Percentiles rank a stretch among this genome's conserved stretches.
Evolutionary conservation across 2,329 filamentous ascomycete genomes (phyloP).

Genomic region (Juglanconis oblonga): DNA sequence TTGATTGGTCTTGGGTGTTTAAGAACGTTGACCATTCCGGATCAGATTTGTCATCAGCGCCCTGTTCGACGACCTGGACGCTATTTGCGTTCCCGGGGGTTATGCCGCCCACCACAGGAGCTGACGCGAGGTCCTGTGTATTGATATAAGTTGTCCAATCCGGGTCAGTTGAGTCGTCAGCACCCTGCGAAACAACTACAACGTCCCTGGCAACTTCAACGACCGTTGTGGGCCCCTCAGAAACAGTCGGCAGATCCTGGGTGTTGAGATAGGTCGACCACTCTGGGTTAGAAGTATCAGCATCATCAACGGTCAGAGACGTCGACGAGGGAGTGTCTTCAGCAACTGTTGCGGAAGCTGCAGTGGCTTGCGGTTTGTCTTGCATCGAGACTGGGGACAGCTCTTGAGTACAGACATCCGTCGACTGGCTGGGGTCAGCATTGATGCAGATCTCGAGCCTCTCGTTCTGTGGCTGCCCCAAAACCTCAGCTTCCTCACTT

Average conservation of each 20-base stretch:
- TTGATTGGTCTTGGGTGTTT: not conserved
- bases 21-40: not conserved
- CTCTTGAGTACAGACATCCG: conserved; percentile 5
- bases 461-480: not conserved
- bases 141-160: conserved; percentile 9
- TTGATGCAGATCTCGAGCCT: not conserved
- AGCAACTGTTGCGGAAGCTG: not conserved
- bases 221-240: not conserved
- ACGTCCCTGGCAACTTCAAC: not conserved
- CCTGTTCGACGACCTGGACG: not conserved
- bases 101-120: not conserved
- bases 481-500: not conserved
- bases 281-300: not conserved
- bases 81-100: not conserved
- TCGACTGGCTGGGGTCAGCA: not conserved
- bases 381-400: not conserved
- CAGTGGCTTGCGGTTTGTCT: not conserved
- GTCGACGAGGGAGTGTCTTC: not conserved
- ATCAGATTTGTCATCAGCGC: not conserved
- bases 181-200: not conserved
- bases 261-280: conserved; percentile 7
- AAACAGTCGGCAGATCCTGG: not conserved
- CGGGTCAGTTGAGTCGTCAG: not conserved
- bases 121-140: conserved; percentile 4
- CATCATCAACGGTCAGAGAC: no score